These are phyloP conservation scores for Coprinellus micaceus DNA, from an alignment of 768 basidiomycete species.

Conservation along the genomic window DNA sequence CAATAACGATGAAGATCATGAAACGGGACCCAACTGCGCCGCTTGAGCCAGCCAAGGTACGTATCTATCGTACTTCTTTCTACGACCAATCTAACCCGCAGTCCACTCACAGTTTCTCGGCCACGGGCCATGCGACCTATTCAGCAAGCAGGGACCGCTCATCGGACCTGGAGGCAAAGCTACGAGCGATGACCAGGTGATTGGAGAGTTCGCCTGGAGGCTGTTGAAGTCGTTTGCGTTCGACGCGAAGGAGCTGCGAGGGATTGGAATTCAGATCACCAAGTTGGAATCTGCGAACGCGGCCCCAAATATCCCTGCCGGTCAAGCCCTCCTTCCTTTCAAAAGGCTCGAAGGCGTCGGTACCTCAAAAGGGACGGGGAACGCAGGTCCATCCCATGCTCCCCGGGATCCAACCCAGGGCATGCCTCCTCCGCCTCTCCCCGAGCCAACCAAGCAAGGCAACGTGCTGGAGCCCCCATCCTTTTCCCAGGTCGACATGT, in stretches of 20 bases:
- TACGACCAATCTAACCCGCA: background rate
- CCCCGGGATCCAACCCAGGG: background rate
- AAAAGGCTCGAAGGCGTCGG: constrained; percentile 20
- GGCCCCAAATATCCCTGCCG: constrained; percentile 31
- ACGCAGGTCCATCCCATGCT: constrained; percentile 14
- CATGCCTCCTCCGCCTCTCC: constrained; percentile 18
- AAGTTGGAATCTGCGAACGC: constrained; percentile 66
- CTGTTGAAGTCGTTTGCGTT: constrained; percentile 71
- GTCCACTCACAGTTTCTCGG: constrained; percentile 69
- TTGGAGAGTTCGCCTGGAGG: constrained; percentile 76
- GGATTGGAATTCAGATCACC: constrained; percentile 86
- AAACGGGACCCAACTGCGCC: constrained; percentile 83
- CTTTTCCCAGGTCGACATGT: constrained; percentile 72
- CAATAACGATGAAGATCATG: constrained; percentile 85
- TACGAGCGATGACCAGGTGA: constrained; percentile 67
- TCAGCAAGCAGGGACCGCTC: constrained; percentile 69
- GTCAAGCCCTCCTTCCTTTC: constrained; percentile 66
- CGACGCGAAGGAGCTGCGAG: constrained; percentile 83
- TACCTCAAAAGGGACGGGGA: background rate
- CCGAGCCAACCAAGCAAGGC: constrained; percentile 7
- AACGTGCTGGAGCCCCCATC: constrained; percentile 50
- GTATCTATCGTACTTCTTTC: constrained; percentile 13
- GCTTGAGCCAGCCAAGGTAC: constrained; percentile 84
- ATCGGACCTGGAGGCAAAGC: constrained; percentile 58
- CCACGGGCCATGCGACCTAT: constrained; percentile 80